Base-by-base conservation (phyloP, 176 grass and related monocot species). In the Carex myosuroides region DNA sequence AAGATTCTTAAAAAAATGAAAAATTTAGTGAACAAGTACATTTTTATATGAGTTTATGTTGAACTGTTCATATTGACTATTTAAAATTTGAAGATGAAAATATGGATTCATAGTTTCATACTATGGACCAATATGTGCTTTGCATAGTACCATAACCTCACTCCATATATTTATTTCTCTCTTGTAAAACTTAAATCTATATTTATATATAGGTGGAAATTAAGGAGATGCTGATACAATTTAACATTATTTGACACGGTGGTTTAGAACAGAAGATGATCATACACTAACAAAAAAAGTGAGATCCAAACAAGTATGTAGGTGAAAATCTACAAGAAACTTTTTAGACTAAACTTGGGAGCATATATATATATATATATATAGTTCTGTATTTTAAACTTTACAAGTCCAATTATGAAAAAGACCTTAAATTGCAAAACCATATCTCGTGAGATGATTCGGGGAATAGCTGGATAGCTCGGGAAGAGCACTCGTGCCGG, bases 401-500 rank as follows among this genome's bases (percentile, higher is more conserved):
- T 32, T 68, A 26, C 32, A 42, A 89, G 61, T 84, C 66, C 68
- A 86, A 70, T 94, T 84, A 87, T 88, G 71, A 13, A 46, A 79
- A 54, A 42, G 37, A 37, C 21, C 75, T 18, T 26, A 60, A 42
- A 56, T 61, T 54, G 46, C 17, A 74, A 86, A 66, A 79, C 64
- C 83, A 81, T 18, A 60, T 85, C 90, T 89, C 84, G 62, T 89
- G 93, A 94, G 82, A 85, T 92, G 89, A 91, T 92, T 89, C 86
- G 65, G 70, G 80, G 59, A 84, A 92, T 88, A 94, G 86, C 89
- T 97, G 90, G 86, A 94, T 90, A 90, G 88, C 91, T 97, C 79
- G 90, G 94, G 89, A 97, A 93, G 72, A 87, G 94, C 94, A 93
- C 89, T 97, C 89, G 91, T 97, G 91, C 86, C 91, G 81, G 24